Base-by-base conservation (phyloP, 352 stramenopile genomes). In the Pythium apleroticum region DNA sequence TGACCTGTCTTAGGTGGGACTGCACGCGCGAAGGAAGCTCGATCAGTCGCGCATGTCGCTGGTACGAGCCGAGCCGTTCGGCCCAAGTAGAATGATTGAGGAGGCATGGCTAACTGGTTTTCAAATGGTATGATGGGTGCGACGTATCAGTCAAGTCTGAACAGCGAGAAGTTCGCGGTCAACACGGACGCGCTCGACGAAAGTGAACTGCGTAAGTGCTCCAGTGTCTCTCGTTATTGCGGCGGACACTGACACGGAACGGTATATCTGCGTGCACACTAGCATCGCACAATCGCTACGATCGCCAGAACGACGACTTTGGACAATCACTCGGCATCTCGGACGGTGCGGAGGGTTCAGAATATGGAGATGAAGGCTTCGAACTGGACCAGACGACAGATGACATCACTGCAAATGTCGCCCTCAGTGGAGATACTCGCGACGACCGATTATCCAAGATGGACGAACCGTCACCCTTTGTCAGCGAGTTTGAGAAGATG, bases 81-180 rank as follows among this genome's bases (percentile, higher is more conserved):
- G n/a, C n/a, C n/a, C n/a, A n/a, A n/a, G n/a, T n/a, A n/a, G n/a
- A n/a, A n/a, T n/a, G 30, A 33, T 33, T 9, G 30, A 9, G 4
- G 12, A 17, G 33, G 33, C 11, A 10, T 2, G 33, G 12, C 33
- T 39, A 15, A 39, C 11, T 35, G 10, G 6, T 5, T 35, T 35
- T 35, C 30, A 35, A n/a, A 33, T 33, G 4, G 30, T 33, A 17
- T 15, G 12, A 11, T 4, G 7, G 33, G 12, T 39, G 30, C 10
- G 25, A 57, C 28, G 27, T 55, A 41, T n/a, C 53, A 90, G 80
- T 89, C 84, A 3, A 91, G 81, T 61, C 66, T 86, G 30, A 86
- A 90, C 31, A 92, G 81, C 56, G 84, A 90, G 17, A 90, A 88
- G 19, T 91, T 93, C 72, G 75, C 71, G 17, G 74, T 93, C 25